These are phyloP conservation scores for Lipomyces orientalis DNA, from an alignment of 805 yeast species.

Conservation along the genomic window DNA sequence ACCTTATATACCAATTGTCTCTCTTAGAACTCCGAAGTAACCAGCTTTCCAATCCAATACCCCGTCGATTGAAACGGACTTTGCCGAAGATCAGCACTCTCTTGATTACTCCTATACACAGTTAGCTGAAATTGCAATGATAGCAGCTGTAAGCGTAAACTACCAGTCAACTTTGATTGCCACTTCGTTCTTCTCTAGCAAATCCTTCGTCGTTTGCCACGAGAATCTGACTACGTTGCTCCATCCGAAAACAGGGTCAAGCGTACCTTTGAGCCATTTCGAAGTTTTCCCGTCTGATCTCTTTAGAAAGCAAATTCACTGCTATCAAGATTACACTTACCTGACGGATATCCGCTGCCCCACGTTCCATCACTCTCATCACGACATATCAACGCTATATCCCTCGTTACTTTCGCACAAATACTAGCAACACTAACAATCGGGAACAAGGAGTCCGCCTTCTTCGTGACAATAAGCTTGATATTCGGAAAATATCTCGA, in stretches of 20 bases:
- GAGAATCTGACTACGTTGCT: conserved; percentile 75
- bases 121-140: not conserved
- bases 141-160: not conserved
- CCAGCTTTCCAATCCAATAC: conserved; percentile 24
- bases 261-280: conserved; percentile 67
- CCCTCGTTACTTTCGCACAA: conserved; percentile 96
- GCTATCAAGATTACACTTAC: not conserved
- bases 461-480: conserved; percentile 83
- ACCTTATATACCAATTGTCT: not conserved
- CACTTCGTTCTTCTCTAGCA: conserved; percentile 47
- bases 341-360: conserved; percentile 93
- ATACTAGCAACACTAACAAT: conserved; percentile 94
- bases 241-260: conserved; percentile 89
- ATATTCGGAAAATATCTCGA: conserved; percentile 69
- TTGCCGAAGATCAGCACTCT: conserved; percentile 17
- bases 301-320: not conserved
- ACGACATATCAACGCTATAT: conserved; percentile 55
- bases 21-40: conserved; percentile 21
- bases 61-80: conserved; percentile 5
- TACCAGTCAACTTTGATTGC: conserved; percentile 29
- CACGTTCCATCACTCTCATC: conserved; percentile 49
- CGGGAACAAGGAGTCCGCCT: conserved; percentile 92
- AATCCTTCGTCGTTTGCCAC: conserved; percentile 91
- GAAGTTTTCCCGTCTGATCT: conserved; percentile 75
- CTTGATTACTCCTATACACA: conserved; percentile 14